A percentile compares a stretch with the other conserved stretches of the same genome.
These are phyloP conservation scores for Lanmaoa rubissima DNA, from an alignment of 768 basidiomycete species.

Conservation along the genomic window DNA sequence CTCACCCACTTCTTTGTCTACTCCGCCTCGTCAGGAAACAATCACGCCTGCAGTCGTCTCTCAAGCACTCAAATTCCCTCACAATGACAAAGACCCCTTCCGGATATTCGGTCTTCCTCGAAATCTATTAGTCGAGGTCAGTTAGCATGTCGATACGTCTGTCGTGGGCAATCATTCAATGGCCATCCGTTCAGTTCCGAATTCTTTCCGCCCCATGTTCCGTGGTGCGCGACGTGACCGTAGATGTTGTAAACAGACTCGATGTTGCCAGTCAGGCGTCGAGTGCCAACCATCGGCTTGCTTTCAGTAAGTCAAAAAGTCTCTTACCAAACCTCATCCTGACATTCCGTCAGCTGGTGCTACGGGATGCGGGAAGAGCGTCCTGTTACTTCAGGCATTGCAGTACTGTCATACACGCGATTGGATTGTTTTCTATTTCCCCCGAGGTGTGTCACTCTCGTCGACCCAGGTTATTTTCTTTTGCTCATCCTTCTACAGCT, in stretches of 20 bases:
- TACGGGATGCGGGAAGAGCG: constrained; percentile 79
- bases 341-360: constrained; percentile 54
- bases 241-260: constrained; percentile 53
- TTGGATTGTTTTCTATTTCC: constrained; percentile 86
- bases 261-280: constrained; percentile 46
- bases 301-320: constrained; percentile 55
- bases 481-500: constrained; percentile 32
- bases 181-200: constrained; percentile 47
- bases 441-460: constrained; percentile 52
- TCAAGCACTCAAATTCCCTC: constrained; percentile 45
- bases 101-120: constrained; percentile 71
- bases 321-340: not conserved
- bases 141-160: constrained; percentile 15
- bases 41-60: constrained; percentile 38
- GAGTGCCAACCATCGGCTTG: constrained; percentile 52
- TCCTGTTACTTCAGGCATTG: constrained; percentile 72
- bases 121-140: constrained; percentile 67
- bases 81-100: constrained; percentile 48
- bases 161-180: not conserved
- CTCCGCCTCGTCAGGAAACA: constrained; percentile 28
- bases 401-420: constrained; percentile 59
- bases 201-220: constrained; percentile 70
- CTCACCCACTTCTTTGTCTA: not conserved
- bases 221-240: constrained; percentile 66
- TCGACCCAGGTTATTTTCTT: not conserved